These are phyloP conservation scores for Lactarius hatsudake DNA, from an alignment of 768 basidiomycete species.

Conservation along the genomic window DNA sequence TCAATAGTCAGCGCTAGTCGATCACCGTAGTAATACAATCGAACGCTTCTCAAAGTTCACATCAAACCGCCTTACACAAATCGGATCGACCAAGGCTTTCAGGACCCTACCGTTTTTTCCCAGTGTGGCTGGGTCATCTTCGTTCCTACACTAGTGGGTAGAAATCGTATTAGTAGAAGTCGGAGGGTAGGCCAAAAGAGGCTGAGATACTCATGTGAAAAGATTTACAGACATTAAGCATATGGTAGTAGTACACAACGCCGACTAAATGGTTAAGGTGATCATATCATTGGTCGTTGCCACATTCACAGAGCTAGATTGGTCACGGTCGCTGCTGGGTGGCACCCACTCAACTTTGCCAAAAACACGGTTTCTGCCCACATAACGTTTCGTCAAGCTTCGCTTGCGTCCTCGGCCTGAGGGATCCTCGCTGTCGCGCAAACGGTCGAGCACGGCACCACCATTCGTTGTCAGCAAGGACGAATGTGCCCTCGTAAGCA, in stretches of 20 bases:
- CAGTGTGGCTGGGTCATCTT: not conserved
- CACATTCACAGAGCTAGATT: conserved; percentile 4
- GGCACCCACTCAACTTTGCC: conserved; percentile 13
- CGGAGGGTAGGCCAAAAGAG: not conserved
- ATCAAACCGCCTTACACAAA: not conserved
- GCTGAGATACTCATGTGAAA: not conserved
- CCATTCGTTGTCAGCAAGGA: conserved; percentile 33
- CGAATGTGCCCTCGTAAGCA: conserved; percentile 45
- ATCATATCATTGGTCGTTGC: conserved; percentile 10
- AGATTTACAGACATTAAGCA: not conserved
- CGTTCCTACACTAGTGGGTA: not conserved
- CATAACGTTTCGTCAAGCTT: conserved; percentile 1
- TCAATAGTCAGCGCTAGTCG: no score
- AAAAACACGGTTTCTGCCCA: not conserved
- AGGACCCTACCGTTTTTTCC: not conserved
- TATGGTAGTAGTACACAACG: not conserved
- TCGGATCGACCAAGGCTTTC: not conserved
- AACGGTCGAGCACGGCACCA: conserved; percentile 26
- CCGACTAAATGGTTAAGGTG: conserved; percentile 2
- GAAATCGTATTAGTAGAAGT: not conserved
- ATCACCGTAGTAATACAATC: no score
- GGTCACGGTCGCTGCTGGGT: not conserved
- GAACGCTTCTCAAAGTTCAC: not conserved
- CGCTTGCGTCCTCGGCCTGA: conserved; percentile 38
- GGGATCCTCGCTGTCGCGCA: conserved; percentile 34